Evolutionary conservation across 768 basidiomycete species (phyloP).

Genomic region (Udeniomyces megalosporus): DNA sequence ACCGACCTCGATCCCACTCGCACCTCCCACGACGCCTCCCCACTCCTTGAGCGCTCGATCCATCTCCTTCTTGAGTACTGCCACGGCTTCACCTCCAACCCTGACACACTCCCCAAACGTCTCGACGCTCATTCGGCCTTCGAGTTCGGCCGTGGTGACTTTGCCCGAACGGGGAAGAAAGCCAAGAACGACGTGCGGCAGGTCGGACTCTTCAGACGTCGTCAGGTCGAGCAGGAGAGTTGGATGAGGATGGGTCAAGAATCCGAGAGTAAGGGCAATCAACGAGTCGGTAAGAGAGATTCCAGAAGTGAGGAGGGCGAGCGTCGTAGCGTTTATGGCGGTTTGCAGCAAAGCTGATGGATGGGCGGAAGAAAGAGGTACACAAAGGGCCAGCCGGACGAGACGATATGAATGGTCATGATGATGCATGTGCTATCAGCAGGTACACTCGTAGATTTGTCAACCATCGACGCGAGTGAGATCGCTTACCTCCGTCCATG

Average conservation of each 20-base stretch:
- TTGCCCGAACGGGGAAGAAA: slow-evolving; percentile 73
- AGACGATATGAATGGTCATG: too few relatives aligned
- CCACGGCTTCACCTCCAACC: slow-evolving; percentile 59
- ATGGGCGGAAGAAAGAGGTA: background rate
- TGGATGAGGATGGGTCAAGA: slow-evolving; percentile 47
- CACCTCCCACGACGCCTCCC: slow-evolving; percentile 31
- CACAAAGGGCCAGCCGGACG: background rate
- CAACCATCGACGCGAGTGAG: too few relatives aligned
- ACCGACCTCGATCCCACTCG: background rate
- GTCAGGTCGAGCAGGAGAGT: slow-evolving; percentile 75
- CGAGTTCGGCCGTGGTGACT: slow-evolving; percentile 78
- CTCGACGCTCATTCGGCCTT: slow-evolving; percentile 68
- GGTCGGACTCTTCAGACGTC: slow-evolving; percentile 71
- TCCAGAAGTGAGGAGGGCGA: slow-evolving; percentile 78
- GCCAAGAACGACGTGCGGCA: slow-evolving; percentile 77
- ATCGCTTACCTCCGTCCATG: slow-evolving; percentile 58
- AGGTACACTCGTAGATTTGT: too few relatives aligned
- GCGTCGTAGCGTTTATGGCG: slow-evolving; percentile 84
- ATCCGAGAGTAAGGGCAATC: slow-evolving; percentile 73
- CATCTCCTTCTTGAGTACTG: slow-evolving; percentile 72
- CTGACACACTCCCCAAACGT: slow-evolving; percentile 77
- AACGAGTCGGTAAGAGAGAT: slow-evolving; percentile 83
- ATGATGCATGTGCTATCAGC: too few relatives aligned
- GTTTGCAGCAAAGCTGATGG: slow-evolving; percentile 59
- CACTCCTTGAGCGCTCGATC: slow-evolving; percentile 47